Evolutionary conservation across 495 filamentous ascomycete genomes (phyloP).

Genomic region (Filosporella fistucella): DNA sequence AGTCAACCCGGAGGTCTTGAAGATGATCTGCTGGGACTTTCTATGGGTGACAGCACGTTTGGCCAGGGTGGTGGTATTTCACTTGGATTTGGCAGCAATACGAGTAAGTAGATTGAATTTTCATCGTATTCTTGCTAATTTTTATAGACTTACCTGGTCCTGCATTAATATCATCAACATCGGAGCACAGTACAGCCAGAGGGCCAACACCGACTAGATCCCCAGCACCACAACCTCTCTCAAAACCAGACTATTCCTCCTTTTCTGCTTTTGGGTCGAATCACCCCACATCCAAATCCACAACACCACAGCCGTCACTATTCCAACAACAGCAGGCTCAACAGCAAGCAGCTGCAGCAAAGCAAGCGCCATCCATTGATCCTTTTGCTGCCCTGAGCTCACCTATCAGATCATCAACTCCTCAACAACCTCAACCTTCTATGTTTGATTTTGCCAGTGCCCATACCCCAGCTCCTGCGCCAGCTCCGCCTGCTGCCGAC

Average conservation of each 20-base stretch:
- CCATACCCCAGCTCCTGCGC: slow-evolving; percentile 21
- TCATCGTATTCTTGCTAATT: slow-evolving; percentile 8
- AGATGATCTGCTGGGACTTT: slow-evolving; percentile 49
- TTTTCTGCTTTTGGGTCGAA: slow-evolving; percentile 51
- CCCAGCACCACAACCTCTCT: slow-evolving; percentile 17
- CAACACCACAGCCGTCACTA: slow-evolving; percentile 39
- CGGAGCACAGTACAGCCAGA: slow-evolving; percentile 50
- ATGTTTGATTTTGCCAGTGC: slow-evolving; percentile 21
- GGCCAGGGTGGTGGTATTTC: slow-evolving; percentile 80
- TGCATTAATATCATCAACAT: slow-evolving; percentile 59
- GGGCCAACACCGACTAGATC: slow-evolving; percentile 32
- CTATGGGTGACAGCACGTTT: slow-evolving; percentile 46
- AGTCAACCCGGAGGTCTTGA: slow-evolving; percentile 34
- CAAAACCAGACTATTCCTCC: slow-evolving; percentile 54
- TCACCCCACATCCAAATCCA: slow-evolving; percentile 33
- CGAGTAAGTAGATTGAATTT: slow-evolving; percentile 38
- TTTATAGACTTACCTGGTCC: slow-evolving; percentile 31
- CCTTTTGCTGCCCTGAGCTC: slow-evolving; percentile 70
- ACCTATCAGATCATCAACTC: slow-evolving; percentile 35
- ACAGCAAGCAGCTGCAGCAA: slow-evolving; percentile 33
- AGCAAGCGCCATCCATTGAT: slow-evolving; percentile 42
- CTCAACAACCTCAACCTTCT: slow-evolving; percentile 30
- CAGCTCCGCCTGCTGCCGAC: slow-evolving; percentile 40
- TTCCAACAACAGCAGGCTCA: slow-evolving; percentile 37
- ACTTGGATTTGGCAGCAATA: slow-evolving; percentile 70